These are phyloP conservation scores for sweet orange (Citrus sinensis) DNA, from an alignment of 345 rosid genomes.

Conservation along the genomic window DVS_A1.0 CM039167.1:14840001-14840500, in stretches of 20 bases:
- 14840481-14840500: slow-evolving; percentile 38
- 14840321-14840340: neutral
- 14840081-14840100: neutral
- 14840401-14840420: slow-evolving; percentile 35
- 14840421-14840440: slow-evolving; percentile 30
- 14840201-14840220: neutral
- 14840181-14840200: neutral
- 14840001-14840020: neutral
- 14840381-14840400: neutral
- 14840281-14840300: neutral
- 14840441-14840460: slow-evolving; percentile 52
- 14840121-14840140: neutral
- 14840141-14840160: too few relatives aligned
- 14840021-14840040: neutral
- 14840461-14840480: slow-evolving; percentile 78
- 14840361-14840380: neutral
- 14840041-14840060: neutral
- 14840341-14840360: neutral
- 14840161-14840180: neutral
- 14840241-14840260: neutral
- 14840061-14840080: neutral
- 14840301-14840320: neutral
- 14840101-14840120: neutral
- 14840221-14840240: neutral
- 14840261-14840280: neutral